Percentiles rank a stretch among this genome's conserved stretches.
Conservation (phyloP, 331 rosid genomes). For the Saraca asoca region DNA sequence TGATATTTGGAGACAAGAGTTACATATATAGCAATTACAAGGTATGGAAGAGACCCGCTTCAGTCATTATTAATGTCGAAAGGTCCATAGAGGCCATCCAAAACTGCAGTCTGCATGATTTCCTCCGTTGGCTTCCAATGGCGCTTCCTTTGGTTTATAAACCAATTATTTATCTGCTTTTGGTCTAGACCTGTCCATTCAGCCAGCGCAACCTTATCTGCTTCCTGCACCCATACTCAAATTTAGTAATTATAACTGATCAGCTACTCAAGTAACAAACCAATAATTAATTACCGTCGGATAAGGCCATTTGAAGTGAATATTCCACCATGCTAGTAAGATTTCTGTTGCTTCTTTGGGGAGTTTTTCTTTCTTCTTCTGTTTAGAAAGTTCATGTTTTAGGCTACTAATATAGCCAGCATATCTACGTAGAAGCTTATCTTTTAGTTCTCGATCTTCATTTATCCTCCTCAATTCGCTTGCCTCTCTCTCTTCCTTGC, state of each 20-base stretch:
- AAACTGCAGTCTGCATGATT: constrained; percentile 51
- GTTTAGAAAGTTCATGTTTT: constrained; percentile 64
- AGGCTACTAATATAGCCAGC: constrained; percentile 63
- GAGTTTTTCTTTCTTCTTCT: constrained; percentile 66
- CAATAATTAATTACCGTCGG: constrained; percentile 60
- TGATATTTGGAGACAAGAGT: no score
- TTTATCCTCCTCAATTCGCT: constrained; percentile 27
- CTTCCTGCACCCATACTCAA: constrained; percentile 42
- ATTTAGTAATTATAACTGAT: no score
- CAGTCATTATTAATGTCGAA: not conserved
- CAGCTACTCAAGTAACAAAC: not conserved
- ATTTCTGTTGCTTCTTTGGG: constrained; percentile 70
- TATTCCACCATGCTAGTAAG: constrained; percentile 74
- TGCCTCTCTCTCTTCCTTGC: constrained; percentile 47
- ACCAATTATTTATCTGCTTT: constrained; percentile 82
- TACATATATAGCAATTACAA: no score
- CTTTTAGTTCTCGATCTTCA: constrained; percentile 63
- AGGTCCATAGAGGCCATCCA: constrained; percentile 55
- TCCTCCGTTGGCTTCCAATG: constrained; percentile 73
- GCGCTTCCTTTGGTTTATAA: constrained; percentile 84
- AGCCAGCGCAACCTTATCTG: constrained; percentile 61
- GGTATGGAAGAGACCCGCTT: no score
- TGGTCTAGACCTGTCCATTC: constrained; percentile 68
- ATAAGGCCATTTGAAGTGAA: constrained; percentile 83
- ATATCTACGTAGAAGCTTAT: constrained; percentile 54